Percentiles rank a stretch among this genome's conserved stretches.
Evolutionary conservation across 495 filamentous ascomycete genomes (phyloP).

Genomic region (Xylaria acuta): DNA sequence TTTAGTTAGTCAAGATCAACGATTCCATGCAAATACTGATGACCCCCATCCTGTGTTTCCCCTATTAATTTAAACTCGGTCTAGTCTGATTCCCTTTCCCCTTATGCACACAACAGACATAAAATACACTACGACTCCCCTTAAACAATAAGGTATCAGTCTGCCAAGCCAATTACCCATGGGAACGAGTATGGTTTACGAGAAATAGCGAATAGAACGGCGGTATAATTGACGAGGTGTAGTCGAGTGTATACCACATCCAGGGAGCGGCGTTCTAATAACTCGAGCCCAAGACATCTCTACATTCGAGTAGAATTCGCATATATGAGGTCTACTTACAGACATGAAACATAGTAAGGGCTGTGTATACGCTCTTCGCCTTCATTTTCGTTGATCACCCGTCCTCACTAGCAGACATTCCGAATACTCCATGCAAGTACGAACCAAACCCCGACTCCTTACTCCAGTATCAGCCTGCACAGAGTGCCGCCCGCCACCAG

Average conservation of each 20-base stretch:
- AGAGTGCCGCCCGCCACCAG: neutral
- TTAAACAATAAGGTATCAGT: neutral
- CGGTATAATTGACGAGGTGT: neutral
- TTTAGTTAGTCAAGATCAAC: neutral
- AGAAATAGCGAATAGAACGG: neutral
- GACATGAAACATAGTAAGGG: conserved; percentile 7
- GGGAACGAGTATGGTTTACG: neutral
- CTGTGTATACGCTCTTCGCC: neutral
- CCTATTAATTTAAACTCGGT: too few species aligned
- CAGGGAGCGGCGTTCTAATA: neutral
- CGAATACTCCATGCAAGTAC: neutral
- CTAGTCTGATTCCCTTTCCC: neutral
- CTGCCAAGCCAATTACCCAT: neutral
- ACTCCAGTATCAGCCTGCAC: conserved; percentile 8
- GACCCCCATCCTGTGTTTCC: neutral
- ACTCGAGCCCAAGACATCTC: neutral
- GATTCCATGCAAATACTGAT: neutral
- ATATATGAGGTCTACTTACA: neutral
- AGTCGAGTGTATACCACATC: neutral
- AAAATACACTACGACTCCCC: neutral
- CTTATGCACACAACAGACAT: neutral
- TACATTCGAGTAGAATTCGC: neutral
- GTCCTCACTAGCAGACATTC: neutral
- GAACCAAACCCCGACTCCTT: conserved; percentile 10
- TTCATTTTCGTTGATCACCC: neutral